Conservation (phyloP, 2,329 filamentous ascomycete genomes). For the Penicillium rolfsii region DNA sequence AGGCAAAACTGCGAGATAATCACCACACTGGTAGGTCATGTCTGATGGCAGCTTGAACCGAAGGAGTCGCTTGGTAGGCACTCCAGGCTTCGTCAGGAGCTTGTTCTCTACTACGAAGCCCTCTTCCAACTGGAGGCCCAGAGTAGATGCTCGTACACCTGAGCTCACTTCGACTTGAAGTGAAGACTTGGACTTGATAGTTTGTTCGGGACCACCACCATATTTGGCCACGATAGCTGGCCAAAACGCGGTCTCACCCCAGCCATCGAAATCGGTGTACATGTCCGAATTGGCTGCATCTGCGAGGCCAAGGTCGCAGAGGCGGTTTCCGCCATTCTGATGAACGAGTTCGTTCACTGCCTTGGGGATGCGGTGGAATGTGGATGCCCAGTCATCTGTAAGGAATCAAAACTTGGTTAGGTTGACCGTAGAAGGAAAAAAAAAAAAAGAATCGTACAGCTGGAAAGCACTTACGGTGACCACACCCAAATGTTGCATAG, state of each 20-base stretch:
- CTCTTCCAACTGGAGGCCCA: slow-evolving; percentile 67
- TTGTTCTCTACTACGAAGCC: slow-evolving; percentile 61
- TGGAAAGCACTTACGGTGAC: slow-evolving; percentile 48
- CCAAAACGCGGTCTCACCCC: slow-evolving; percentile 65
- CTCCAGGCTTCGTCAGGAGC: slow-evolving; percentile 55
- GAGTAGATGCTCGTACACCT: slow-evolving; percentile 57
- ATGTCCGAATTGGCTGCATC: slow-evolving; percentile 68
- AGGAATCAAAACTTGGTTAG: background rate
- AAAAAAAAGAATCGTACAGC: background rate
- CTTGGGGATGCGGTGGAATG: slow-evolving; percentile 70
- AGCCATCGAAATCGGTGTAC: slow-evolving; percentile 69
- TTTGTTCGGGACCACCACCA: slow-evolving; percentile 28
- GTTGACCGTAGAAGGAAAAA: background rate
- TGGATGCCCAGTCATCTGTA: slow-evolving; percentile 53
- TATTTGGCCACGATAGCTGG: slow-evolving; percentile 51
- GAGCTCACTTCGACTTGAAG: slow-evolving; percentile 56
- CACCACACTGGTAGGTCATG: slow-evolving; percentile 70
- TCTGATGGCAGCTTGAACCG: slow-evolving; percentile 69
- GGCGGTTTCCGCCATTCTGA: slow-evolving; percentile 53
- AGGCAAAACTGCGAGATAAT: slow-evolving; percentile 75
- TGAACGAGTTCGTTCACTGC: slow-evolving; percentile 60
- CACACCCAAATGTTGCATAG: slow-evolving; percentile 73
- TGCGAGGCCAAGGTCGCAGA: slow-evolving; percentile 58
- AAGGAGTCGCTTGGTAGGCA: slow-evolving; percentile 65
- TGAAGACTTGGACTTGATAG: slow-evolving; percentile 40